Evolutionary conservation across 2,329 filamentous ascomycete species (phyloP).

Genomic region (Davidsoniella australis): DNA sequence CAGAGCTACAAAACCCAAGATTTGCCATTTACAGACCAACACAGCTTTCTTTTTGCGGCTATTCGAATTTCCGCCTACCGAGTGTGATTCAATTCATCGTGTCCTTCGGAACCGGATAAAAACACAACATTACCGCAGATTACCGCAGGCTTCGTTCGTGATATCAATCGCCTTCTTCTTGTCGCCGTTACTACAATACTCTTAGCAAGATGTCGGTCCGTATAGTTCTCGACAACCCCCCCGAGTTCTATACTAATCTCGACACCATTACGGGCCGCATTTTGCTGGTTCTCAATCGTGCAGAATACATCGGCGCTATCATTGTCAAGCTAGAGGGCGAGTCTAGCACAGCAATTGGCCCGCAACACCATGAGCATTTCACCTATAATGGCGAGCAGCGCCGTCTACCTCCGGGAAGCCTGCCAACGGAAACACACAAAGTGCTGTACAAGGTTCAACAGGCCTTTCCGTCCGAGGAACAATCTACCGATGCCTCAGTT

Average conservation of each 20-base stretch:
- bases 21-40: too few species aligned
- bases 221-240: constrained; percentile 47
- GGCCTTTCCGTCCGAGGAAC: constrained; percentile 48
- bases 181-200: too few species aligned
- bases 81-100: too few species aligned
- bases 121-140: too few species aligned
- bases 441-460: constrained; percentile 58
- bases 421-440: constrained; percentile 46
- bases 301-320: constrained; percentile 55
- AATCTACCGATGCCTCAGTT: constrained; percentile 23
- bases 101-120: too few species aligned
- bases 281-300: constrained; percentile 38
- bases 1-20: too few species aligned
- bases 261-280: constrained; percentile 52
- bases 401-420: constrained; percentile 14
- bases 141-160: too few species aligned
- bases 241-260: constrained; percentile 64
- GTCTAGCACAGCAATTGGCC: constrained; percentile 45
- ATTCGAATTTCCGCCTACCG: too few species aligned
- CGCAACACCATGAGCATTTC: constrained; percentile 27
- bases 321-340: constrained; percentile 75
- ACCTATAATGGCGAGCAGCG: constrained; percentile 9
- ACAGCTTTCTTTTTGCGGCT: too few species aligned
- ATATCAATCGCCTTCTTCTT: too few species aligned
- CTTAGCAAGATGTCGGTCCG: constrained; percentile 40